Evolutionary conservation across 805 yeast genomes (phyloP).

Genomic region (Pichia californica): DNA sequence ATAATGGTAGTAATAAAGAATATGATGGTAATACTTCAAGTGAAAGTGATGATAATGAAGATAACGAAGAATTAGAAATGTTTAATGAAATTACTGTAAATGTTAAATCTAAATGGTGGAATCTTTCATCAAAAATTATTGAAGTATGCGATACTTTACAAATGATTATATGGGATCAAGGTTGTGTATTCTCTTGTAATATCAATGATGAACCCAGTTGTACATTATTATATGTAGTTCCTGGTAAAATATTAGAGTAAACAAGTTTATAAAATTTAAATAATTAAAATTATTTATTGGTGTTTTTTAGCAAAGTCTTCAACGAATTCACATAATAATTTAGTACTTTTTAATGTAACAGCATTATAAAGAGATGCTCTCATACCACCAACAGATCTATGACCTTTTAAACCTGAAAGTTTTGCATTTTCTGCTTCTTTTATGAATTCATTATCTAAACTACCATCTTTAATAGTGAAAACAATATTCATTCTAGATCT

Average conservation of each 20-base stretch:
- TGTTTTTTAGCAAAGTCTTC: constrained; percentile 49
- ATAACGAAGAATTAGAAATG: constrained; percentile 9
- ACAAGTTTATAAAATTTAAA: not conserved
- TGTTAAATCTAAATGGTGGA: constrained; percentile 62
- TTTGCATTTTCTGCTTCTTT: constrained; percentile 53
- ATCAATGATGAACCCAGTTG: constrained; percentile 59
- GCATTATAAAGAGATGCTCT: constrained; percentile 93
- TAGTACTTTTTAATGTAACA: constrained; percentile 55
- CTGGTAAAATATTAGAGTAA: constrained; percentile 11
- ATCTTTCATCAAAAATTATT: constrained; percentile 52
- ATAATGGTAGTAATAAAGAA: not conserved
- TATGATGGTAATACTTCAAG: too few species aligned
- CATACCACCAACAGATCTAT: constrained; percentile 95
- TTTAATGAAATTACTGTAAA: constrained; percentile 38
- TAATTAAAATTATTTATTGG: constrained; percentile 4
- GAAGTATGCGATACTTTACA: constrained; percentile 57
- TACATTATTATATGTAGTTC: constrained; percentile 57
- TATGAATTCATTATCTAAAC: constrained; percentile 61
- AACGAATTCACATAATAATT: constrained; percentile 50
- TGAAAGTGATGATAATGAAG: not conserved
- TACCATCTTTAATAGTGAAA: constrained; percentile 60
- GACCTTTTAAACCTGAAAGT: constrained; percentile 85
- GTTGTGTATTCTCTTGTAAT: constrained; percentile 59
- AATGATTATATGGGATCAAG: constrained; percentile 42
- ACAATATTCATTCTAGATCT: constrained; percentile 94